Evolutionary conservation across 1,284 basidiomycete genomes (phyloP), one percentile per base, ranked within the genome.

Genomic region (Tilletia indica): DNA sequence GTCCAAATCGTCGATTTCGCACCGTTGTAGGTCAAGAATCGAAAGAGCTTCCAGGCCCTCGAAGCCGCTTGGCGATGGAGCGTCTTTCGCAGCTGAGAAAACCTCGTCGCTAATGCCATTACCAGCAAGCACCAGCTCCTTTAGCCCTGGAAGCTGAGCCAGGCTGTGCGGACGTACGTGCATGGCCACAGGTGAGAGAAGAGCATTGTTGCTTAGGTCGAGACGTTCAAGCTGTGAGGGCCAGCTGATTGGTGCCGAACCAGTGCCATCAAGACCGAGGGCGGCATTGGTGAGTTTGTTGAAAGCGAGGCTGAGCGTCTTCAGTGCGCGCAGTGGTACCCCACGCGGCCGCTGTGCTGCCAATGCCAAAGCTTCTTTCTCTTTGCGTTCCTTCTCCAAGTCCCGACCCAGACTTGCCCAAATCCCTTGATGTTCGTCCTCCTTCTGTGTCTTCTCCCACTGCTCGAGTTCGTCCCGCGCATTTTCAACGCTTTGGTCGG

Each of bases 51-150:
- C 69, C 9, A 77, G 69, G 25, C 47, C n/a, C 54, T 21, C 25
- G 21, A 58, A 58, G 21, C n/a, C 56, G 5, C 25, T 34, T 14
- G 47, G 31, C 1, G 1, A 48, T 61, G 4, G 64, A 54, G 1
- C n/a, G 56, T 25, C n/a, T 4, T 31, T 56, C 31, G 39, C 11
- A 49, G 25, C 34, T 68, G 47, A 14, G 63, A 83, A 78, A 16
- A 82, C 77, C 16, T 78, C 74, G 54, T 81, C 80, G 3, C 61
- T 72, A 11, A 83, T 74, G 56, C 77, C 78, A 61, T 80, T 80
- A n/a, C 77, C 79, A 36, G 71, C 72, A 39, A 83, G 68, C 11
- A 72, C 72, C 63, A 82, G 71, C 19, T 73, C 74, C 47, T 69
- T 69, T 36, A 82, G 73, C 31, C 70, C 63, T 1, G 71, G 70